These are phyloP conservation scores for Linnemannia schmuckeri DNA, from an alignment of 192 early-diverging fungal species.

Conservation along the genomic window DNA sequence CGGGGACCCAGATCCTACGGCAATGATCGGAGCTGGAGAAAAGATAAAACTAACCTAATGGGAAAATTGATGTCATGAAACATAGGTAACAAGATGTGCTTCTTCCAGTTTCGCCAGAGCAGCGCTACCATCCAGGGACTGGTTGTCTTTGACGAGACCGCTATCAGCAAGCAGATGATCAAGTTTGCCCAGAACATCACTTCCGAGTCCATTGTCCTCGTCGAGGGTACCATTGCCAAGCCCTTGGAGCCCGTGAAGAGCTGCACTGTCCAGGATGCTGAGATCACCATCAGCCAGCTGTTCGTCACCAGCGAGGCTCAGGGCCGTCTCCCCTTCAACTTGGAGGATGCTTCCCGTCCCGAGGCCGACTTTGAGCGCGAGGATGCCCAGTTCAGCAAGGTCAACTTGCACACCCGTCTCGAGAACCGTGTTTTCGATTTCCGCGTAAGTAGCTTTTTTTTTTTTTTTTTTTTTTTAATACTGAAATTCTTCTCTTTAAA, in stretches of 20 bases:
- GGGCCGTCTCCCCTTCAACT: conserved; percentile 87
- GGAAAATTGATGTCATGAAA: background rate
- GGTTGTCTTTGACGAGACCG: conserved; percentile 74
- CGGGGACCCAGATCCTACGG: background rate
- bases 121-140: conserved; percentile 93
- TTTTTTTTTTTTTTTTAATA: no score
- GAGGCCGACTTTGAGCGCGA: conserved; percentile 80
- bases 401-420: conserved; percentile 92
- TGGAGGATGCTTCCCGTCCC: conserved; percentile 93
- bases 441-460: conserved; percentile 66
- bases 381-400: conserved; percentile 77
- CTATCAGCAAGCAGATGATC: conserved; percentile 95
- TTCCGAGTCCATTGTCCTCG: conserved; percentile 89
- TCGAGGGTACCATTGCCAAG: conserved; percentile 85
- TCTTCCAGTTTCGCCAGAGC: conserved; percentile 91
- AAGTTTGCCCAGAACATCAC: conserved; percentile 83
- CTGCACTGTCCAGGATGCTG: conserved; percentile 94
- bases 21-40: background rate
- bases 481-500: background rate
- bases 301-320: conserved; percentile 80
- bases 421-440: conserved; percentile 96
- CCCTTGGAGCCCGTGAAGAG: conserved; percentile 88
- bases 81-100: conserved; percentile 85
- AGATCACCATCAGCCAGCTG: conserved; percentile 81
- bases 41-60: background rate